A percentile compares a stretch with the other conserved stretches of the same genome.
Evolutionary conservation across 208 protist species (phyloP).

Genomic region (Wallacemonas sp.): DNA sequence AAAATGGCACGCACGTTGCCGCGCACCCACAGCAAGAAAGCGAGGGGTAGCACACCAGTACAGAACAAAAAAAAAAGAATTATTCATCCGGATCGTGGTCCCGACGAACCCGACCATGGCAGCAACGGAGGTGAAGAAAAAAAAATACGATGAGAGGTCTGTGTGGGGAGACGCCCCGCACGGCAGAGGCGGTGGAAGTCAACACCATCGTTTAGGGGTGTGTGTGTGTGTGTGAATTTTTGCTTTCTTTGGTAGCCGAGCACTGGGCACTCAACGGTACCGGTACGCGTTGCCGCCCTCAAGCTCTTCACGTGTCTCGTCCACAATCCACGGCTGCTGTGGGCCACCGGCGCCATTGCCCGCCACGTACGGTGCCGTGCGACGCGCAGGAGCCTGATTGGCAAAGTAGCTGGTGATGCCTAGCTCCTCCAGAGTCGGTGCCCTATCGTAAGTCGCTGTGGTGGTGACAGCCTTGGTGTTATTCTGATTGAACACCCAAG

Average conservation of each 20-base stretch:
- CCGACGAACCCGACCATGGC: no score
- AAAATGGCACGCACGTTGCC: no score
- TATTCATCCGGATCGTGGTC: no score
- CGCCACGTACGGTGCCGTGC: constrained; percentile 23
- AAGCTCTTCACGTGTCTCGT: constrained; percentile 36
- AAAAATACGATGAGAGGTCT: no score
- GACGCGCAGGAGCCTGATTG: constrained; percentile 4
- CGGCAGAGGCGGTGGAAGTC: no score
- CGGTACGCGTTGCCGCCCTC: constrained; percentile 35
- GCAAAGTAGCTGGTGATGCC: constrained; percentile 35
- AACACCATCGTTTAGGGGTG: background rate
- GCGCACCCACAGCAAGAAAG: no score
- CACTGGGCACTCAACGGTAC: constrained; percentile 9
- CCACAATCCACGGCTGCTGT: constrained; percentile 33
- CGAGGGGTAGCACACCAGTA: no score
- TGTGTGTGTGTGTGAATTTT: constrained; percentile 3
- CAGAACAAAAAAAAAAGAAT: background rate
- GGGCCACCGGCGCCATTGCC: background rate
- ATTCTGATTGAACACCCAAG: constrained; percentile 38
- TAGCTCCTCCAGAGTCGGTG: constrained; percentile 44
- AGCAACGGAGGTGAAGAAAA: no score
- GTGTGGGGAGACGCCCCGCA: no score
- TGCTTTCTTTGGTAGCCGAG: background rate
- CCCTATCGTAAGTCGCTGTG: constrained; percentile 8
- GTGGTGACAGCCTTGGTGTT: constrained; percentile 19